Evolutionary conservation across 2,329 filamentous ascomycete species (phyloP).

Genomic region (Clarireedia sp.): DNA sequence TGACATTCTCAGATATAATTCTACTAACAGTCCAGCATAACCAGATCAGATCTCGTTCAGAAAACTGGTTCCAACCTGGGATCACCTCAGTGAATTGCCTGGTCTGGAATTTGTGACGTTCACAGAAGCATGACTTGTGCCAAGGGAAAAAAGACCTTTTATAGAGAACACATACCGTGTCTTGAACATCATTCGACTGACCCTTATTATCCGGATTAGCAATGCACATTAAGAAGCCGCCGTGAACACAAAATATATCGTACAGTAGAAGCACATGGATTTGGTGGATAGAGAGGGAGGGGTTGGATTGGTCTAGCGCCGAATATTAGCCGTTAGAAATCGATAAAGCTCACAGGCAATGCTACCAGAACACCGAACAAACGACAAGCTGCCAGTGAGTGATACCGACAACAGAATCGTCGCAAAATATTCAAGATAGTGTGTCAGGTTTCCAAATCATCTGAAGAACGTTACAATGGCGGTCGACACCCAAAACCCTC

Average conservation of each 20-base stretch:
- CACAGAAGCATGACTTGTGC: no score
- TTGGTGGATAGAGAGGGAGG: no score
- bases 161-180: no score
- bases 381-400: not conserved
- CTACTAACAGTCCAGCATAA: no score
- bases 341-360: not conserved
- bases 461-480: constrained; percentile 36
- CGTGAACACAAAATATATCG: no score
- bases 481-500: constrained; percentile 39
- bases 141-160: no score
- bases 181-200: no score
- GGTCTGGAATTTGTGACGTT: no score
- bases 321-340: not conserved
- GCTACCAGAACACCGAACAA: not conserved
- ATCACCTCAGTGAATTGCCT: not conserved
- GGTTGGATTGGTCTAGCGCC: not conserved
- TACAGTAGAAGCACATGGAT: no score
- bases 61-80: not conserved
- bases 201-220: no score
- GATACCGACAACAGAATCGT: not conserved
- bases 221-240: no score
- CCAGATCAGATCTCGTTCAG: not conserved
- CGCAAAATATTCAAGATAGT: not conserved
- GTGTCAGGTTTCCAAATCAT: not conserved
- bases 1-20: not conserved